phyloP scores from a whole-genome alignment of 2,329 filamentous ascomycete genomes.

The Tricladium varicosporioides region DNA sequence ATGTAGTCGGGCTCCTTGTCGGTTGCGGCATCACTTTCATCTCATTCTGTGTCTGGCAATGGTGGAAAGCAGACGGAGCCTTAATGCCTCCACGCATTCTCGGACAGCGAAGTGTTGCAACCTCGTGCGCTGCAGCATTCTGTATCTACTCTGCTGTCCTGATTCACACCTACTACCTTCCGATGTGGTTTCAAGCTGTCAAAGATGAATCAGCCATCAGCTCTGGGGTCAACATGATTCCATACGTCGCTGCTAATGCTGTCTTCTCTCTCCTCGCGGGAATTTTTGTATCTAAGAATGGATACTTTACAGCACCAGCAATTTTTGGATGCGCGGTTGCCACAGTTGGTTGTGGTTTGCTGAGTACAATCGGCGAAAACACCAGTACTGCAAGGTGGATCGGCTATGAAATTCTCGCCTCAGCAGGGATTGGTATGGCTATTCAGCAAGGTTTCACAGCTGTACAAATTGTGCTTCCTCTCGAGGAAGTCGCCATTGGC shows the following conservation, averaged over 20 bases:
- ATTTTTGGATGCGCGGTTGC: slow-evolving; percentile 20
- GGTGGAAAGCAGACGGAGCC: slow-evolving; percentile 43
- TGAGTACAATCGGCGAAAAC: slow-evolving; percentile 35
- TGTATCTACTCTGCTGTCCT: slow-evolving; percentile 29
- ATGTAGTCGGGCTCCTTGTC: slow-evolving; percentile 35
- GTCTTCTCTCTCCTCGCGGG: slow-evolving; percentile 34
- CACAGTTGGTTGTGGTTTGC: slow-evolving; percentile 22
- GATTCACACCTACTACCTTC: slow-evolving; percentile 35
- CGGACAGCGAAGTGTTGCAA: slow-evolving; percentile 35
- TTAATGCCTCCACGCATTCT: slow-evolving; percentile 45
- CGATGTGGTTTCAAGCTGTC: slow-evolving; percentile 30
- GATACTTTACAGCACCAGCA: slow-evolving; percentile 32
- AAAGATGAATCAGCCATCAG: slow-evolving; percentile 15
- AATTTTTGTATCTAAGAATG: slow-evolving; percentile 30
- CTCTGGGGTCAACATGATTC: slow-evolving; percentile 26
- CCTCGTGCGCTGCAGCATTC: slow-evolving; percentile 27
- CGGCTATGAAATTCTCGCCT: slow-evolving; percentile 39
- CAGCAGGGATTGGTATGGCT: slow-evolving; percentile 29
- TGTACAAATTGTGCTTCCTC: slow-evolving; percentile 30
- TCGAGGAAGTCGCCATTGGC: slow-evolving; percentile 41
- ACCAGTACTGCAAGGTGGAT: slow-evolving; percentile 46
- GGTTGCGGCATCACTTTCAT: slow-evolving; percentile 26
- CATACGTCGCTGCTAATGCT: slow-evolving; percentile 25
- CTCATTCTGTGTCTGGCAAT: slow-evolving; percentile 34
- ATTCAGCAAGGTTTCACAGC: slow-evolving; percentile 31